These are phyloP conservation scores for Turnera subulata DNA, from an alignment of 345 rosid species.

Conservation along the genomic window DNA sequence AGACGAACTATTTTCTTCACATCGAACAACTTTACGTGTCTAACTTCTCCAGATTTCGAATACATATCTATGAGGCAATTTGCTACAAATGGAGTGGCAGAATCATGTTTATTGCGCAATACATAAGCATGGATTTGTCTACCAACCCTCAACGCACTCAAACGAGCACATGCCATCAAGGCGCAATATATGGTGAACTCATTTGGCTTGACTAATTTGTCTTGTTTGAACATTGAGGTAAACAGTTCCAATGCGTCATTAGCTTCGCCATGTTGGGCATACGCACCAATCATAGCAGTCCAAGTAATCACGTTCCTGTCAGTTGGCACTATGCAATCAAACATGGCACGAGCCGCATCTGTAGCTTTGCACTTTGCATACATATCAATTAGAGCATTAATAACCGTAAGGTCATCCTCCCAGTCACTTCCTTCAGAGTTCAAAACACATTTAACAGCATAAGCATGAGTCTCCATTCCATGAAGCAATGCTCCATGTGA, in stretches of 20 bases:
- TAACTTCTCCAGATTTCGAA: slow-evolving; percentile 67
- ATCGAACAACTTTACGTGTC: too few species aligned
- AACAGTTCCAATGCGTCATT: slow-evolving; percentile 64
- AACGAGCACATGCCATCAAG: slow-evolving; percentile 72
- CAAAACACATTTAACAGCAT: slow-evolving; percentile 53
- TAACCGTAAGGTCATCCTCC: slow-evolving; percentile 47
- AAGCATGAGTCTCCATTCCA: slow-evolving; percentile 74
- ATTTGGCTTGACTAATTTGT: slow-evolving; percentile 53
- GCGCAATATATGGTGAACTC: slow-evolving; percentile 71
- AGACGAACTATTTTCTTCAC: too few species aligned
- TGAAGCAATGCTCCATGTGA: slow-evolving; percentile 57
- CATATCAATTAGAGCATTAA: slow-evolving; percentile 76
- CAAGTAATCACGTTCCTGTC: slow-evolving; percentile 73
- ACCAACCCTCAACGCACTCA: slow-evolving; percentile 66
- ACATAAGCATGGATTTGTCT: slow-evolving; percentile 66
- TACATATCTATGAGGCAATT: slow-evolving; percentile 88
- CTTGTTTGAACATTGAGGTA: slow-evolving; percentile 49
- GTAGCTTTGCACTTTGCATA: slow-evolving; percentile 63
- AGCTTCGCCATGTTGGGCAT: slow-evolving; percentile 78
- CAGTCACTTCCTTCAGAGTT: slow-evolving; percentile 28
- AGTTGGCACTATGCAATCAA: slow-evolving; percentile 38
- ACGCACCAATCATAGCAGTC: slow-evolving; percentile 86
- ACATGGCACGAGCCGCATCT: slow-evolving; percentile 43
- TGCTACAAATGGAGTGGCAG: slow-evolving; percentile 36
- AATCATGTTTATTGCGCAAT: slow-evolving; percentile 44